Base-by-base conservation (phyloP, 2,329 filamentous ascomycete genomes). In the Xylariaceae sp. region DNA sequence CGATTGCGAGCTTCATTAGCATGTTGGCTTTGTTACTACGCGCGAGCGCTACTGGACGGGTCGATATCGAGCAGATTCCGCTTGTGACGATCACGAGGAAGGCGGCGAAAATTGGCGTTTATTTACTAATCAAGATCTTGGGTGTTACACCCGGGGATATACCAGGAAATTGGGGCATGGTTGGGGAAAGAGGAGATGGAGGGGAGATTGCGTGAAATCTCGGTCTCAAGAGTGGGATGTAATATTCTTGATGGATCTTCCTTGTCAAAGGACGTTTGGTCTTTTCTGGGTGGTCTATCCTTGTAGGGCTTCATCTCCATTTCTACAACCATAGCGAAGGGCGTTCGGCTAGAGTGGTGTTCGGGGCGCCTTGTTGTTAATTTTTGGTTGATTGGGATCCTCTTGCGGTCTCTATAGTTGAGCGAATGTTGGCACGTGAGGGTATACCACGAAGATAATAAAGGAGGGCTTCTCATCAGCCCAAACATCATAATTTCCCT, bases 1-100 rank as follows among this genome's bases (percentile, higher is more conserved):
- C 83, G 41, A 80, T 86, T 51, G 83, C 85, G 29, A 86, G 82
- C 67, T 89, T 87, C 67, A 76, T 88, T 57, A 88, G 80, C 67
- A 86, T 90, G 82, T 76, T 82, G 42, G 77, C 78, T 10, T 67
- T 90, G 40, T 72, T 90, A 17, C 67, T 80, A 8, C 82, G 88
- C 60, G 73, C 86, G 44, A 82, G 89, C 62, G 66, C 77, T 45
- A 78, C 76, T 47, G 74, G 80, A 21, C 71, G 77, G 44, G 77
- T 82, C 52, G 82, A 84, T 59, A 75, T 79, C 7, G 27, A 37
- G 7, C 69, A 79, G 43, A 47, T 61, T 3, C 59, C 59, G 37
- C 42, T 60, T 32, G 49, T 60, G n/a, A 52, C 53, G 11, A 45
- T 58, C 22, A 42, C 40, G 10, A 58, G 51, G 47, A 52, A 48